Evolutionary conservation across 2,329 filamentous ascomycete species (phyloP).

Genomic region (Stagonosporopsis rhizophila): DNA sequence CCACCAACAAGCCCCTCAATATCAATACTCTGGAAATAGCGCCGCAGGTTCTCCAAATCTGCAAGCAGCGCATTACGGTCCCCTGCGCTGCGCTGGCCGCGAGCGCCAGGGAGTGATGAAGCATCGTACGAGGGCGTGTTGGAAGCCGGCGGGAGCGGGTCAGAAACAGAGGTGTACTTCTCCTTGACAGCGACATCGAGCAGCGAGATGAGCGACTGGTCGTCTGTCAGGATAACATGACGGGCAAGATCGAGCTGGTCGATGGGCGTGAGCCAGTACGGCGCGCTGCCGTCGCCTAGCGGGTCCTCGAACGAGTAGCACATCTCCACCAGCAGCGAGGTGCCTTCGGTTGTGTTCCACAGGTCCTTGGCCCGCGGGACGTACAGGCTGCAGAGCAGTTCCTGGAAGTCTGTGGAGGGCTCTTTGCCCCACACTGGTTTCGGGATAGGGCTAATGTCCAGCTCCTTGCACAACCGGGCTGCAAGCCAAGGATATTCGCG

Average conservation of each 20-base stretch:
- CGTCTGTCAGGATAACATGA: slow-evolving; percentile 80
- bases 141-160: slow-evolving; percentile 77
- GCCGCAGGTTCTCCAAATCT: slow-evolving; percentile 35
- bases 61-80: slow-evolving; percentile 30
- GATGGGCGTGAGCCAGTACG: slow-evolving; percentile 43
- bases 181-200: slow-evolving; percentile 70
- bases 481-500: slow-evolving; percentile 84
- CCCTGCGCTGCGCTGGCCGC: slow-evolving; percentile 2
- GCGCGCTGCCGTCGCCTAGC: slow-evolving; percentile 33
- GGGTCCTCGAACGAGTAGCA: slow-evolving; percentile 59
- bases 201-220: slow-evolving; percentile 71
- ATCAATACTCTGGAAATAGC: slow-evolving; percentile 39
- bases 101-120: neutral
- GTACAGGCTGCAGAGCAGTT: slow-evolving; percentile 78
- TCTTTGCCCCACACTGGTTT: slow-evolving; percentile 82
- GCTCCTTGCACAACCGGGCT: slow-evolving; percentile 76
- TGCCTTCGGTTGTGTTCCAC: slow-evolving; percentile 81
- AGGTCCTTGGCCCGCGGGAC: slow-evolving; percentile 77
- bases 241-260: slow-evolving; percentile 65
- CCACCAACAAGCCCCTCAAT: slow-evolving; percentile 28
- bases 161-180: slow-evolving; percentile 69
- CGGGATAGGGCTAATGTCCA: slow-evolving; percentile 78
- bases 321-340: slow-evolving; percentile 71
- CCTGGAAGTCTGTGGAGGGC: slow-evolving; percentile 69
- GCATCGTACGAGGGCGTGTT: slow-evolving; percentile 37